These are phyloP conservation scores for Phlegmacium glaucopus DNA, from an alignment of 768 basidiomycete species.

Conservation along the genomic window DNA sequence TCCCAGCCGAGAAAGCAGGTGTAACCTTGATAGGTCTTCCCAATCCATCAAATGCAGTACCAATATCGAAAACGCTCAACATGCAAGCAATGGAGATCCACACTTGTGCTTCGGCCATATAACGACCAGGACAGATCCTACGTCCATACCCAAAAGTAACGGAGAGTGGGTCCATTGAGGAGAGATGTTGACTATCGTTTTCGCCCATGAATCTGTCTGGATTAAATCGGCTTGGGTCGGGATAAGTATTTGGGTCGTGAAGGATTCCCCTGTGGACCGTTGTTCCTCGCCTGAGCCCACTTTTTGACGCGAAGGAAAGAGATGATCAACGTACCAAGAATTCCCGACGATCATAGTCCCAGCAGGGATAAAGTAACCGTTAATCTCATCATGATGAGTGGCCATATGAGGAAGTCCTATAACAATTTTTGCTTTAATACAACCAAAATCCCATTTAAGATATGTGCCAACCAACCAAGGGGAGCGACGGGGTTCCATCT, in stretches of 20 bases:
- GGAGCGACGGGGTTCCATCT: constrained; percentile 12
- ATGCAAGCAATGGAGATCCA: constrained; percentile 46
- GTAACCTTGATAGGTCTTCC: constrained; percentile 28
- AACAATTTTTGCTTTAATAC: not conserved
- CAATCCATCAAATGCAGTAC: constrained; percentile 31
- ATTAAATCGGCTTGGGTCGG: constrained; percentile 44
- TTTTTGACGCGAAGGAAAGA: too few species aligned
- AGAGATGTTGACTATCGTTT: constrained; percentile 23
- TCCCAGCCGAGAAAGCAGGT: constrained; percentile 37
- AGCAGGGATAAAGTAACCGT: constrained; percentile 27
- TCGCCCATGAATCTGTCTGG: constrained; percentile 44
- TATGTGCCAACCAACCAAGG: constrained; percentile 8
- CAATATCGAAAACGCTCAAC: constrained; percentile 38
- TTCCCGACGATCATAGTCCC: constrained; percentile 28
- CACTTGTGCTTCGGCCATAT: constrained; percentile 40
- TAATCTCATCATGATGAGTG: constrained; percentile 25
- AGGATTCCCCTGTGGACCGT: constrained; percentile 54
- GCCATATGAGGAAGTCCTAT: constrained; percentile 21
- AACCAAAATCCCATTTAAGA: not conserved
- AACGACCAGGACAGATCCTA: constrained; percentile 46
- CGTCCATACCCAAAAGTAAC: constrained; percentile 41
- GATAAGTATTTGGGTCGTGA: constrained; percentile 43
- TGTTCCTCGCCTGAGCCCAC: too few species aligned
- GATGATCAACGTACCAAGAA: constrained; percentile 23
- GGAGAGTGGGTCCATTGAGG: constrained; percentile 31